These are phyloP conservation scores for Pseudonitzschia multiseries DNA, from an alignment of 108 stramenopile genomes.

Conservation along the genomic window DNA sequence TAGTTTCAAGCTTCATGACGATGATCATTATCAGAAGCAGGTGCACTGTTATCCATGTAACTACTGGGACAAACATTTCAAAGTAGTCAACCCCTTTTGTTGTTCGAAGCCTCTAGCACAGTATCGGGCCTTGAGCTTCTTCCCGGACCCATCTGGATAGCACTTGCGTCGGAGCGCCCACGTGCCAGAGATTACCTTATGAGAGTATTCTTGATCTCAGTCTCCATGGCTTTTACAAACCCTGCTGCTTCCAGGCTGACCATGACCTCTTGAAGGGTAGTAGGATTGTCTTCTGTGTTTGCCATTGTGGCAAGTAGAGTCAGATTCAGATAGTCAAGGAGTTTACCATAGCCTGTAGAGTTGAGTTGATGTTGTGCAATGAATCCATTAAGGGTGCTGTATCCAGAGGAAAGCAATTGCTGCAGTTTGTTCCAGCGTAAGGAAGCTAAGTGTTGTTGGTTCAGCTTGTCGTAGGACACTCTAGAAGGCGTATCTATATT, in stretches of 20 bases:
- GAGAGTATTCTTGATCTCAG: constrained; percentile 31
- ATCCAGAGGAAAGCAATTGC: too few species aligned
- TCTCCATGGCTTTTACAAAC: constrained; percentile 29
- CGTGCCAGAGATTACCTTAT: constrained; percentile 40
- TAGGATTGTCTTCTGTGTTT: constrained; percentile 28
- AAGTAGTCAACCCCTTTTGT: constrained; percentile 50
- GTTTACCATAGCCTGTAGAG: too few species aligned
- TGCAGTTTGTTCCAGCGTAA: too few species aligned
- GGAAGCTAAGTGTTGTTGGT: too few species aligned
- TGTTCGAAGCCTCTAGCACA: constrained; percentile 48
- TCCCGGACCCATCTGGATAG: constrained; percentile 32
- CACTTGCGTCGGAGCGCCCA: constrained; percentile 56
- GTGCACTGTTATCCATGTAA: constrained; percentile 49
- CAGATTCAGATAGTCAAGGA: neutral
- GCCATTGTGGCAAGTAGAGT: neutral
- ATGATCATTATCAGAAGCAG: constrained; percentile 31
- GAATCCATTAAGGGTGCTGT: too few species aligned
- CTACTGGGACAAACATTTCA: constrained; percentile 47
- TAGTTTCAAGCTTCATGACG: constrained; percentile 29
- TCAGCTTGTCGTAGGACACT: too few species aligned
- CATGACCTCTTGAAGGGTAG: constrained; percentile 27
- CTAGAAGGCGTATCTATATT: too few species aligned
- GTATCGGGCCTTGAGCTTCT: constrained; percentile 39
- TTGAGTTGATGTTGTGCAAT: too few species aligned
- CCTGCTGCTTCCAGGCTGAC: constrained; percentile 29